These are phyloP conservation scores for Paramecium primaurelia DNA, from an alignment of 73 alveolate species.

Conservation along the genomic window DNA sequence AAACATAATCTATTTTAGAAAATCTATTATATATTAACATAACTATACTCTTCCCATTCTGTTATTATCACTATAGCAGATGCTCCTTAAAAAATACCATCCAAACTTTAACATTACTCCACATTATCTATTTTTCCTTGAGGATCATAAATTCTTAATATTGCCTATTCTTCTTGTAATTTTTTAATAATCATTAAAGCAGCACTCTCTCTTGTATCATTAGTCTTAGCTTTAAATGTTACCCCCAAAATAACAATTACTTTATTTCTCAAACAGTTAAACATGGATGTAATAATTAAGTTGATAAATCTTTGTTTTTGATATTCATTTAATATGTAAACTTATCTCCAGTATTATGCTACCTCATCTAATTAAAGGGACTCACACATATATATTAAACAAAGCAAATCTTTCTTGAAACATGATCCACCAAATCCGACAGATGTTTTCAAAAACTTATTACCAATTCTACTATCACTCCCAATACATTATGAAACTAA, in stretches of 20 bases:
- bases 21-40: slow-evolving; percentile 10
- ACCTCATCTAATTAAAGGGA: neutral
- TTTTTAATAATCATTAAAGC: neutral
- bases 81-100: neutral
- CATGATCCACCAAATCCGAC: slow-evolving; percentile 99
- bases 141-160: slow-evolving; percentile 36
- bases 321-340: neutral
- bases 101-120: neutral
- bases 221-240: slow-evolving; percentile 47
- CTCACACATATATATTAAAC: slow-evolving; percentile 31
- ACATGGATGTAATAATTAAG: neutral
- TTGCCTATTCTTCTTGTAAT: slow-evolving; percentile 18
- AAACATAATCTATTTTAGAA: neutral
- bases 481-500: slow-evolving; percentile 73
- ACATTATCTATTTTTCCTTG: neutral
- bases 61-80: slow-evolving; percentile 45
- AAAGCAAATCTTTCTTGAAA: slow-evolving; percentile 78
- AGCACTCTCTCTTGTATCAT: slow-evolving; percentile 51
- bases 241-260: slow-evolving; percentile 45
- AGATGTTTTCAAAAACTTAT: slow-evolving; percentile 80
- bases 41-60: slow-evolving; percentile 51
- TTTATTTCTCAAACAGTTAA: neutral
- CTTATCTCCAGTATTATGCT: neutral
- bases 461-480: slow-evolving; percentile 92
- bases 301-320: neutral